Conservation (phyloP, 129 eudicot species). For the Solidago caesia region DNA sequence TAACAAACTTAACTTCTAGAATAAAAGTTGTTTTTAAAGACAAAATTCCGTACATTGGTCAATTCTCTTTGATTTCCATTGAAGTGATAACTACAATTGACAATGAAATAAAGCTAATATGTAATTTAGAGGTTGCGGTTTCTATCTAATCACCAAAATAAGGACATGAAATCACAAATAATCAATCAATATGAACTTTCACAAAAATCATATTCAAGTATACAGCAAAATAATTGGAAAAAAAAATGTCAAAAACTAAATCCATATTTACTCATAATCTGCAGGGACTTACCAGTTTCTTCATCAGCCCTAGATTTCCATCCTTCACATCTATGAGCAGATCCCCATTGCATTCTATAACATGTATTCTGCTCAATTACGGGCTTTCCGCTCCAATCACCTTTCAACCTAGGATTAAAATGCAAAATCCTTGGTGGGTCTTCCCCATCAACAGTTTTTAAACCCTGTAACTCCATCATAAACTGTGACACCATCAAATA, state of each 20-base stretch:
- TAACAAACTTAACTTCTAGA: background rate
- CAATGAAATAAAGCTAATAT: background rate
- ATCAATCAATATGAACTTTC: background rate
- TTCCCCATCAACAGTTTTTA: constrained; percentile 85
- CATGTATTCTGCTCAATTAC: constrained; percentile 93
- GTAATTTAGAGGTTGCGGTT: background rate
- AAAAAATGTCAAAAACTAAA: background rate
- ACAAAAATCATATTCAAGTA: background rate
- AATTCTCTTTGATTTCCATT: background rate
- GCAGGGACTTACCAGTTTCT: constrained; percentile 66
- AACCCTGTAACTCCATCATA: constrained; percentile 90
- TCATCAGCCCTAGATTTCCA: constrained; percentile 81
- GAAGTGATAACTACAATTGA: background rate
- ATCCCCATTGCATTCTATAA: constrained; percentile 90
- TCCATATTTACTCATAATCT: background rate
- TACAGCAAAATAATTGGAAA: background rate
- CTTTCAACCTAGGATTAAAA: constrained; percentile 87
- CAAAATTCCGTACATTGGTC: background rate
- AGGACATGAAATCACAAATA: background rate
- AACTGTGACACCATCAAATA: constrained; percentile 79
- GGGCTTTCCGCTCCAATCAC: constrained; percentile 93
- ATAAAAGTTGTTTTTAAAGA: background rate
- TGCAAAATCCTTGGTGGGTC: constrained; percentile 90
- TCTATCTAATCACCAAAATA: background rate
- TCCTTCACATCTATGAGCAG: constrained; percentile 80